Evolutionary conservation across 768 basidiomycete species (phyloP).

Genomic region (Calocybe cyanea): DNA sequence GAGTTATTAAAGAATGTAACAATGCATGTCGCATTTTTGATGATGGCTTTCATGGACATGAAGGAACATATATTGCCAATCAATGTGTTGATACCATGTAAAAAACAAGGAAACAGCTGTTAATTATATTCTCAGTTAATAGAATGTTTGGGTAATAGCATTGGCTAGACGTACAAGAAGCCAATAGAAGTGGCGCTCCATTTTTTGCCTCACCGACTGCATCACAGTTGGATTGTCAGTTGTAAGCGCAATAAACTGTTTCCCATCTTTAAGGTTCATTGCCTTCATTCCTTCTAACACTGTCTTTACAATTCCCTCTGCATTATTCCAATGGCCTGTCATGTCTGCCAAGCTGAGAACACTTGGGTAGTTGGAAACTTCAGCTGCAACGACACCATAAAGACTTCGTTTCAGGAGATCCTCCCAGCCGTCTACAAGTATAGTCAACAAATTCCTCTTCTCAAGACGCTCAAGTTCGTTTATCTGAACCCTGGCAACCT

Average conservation of each 20-base stretch:
- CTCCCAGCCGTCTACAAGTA: constrained; percentile 30
- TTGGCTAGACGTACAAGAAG: no score
- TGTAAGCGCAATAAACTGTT: constrained; percentile 20
- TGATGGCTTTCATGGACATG: no score
- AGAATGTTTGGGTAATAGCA: no score
- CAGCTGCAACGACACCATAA: constrained; percentile 22
- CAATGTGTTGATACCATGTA: constrained; percentile 23
- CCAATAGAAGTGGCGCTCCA: background rate
- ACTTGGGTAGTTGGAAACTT: constrained; percentile 18
- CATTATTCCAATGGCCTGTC: no score
- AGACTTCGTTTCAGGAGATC: constrained; percentile 20
- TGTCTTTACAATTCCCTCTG: no score
- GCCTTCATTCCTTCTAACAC: background rate
- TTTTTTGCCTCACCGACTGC: constrained; percentile 19
- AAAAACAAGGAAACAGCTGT: constrained; percentile 21
- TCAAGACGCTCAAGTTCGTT: no score
- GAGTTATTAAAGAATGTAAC: no score
- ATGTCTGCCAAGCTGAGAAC: no score
- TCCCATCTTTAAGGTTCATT: constrained; percentile 19
- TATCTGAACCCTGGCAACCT: no score
- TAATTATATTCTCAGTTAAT: constrained; percentile 10
- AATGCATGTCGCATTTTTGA: no score
- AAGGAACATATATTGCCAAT: constrained; percentile 29
- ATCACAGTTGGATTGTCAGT: constrained; percentile 31
- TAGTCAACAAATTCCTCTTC: constrained; percentile 9